Base-by-base conservation (phyloP, 805 yeast genomes). In the Priceomyces carsonii region DNA sequence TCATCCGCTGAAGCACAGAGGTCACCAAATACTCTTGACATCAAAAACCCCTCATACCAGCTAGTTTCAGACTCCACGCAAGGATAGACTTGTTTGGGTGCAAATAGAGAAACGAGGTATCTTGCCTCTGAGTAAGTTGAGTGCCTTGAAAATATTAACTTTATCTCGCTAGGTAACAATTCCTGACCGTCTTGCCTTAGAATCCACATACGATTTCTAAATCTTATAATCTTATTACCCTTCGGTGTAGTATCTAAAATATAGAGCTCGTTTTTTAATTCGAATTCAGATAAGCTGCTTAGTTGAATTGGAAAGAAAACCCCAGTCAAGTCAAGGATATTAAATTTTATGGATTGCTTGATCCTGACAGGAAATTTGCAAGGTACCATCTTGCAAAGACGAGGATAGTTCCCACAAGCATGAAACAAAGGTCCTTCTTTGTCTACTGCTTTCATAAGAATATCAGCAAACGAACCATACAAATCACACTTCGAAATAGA, bases 121-220 rank as follows among this genome's bases (percentile, higher is more conserved):
- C 52, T 39, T 10, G 61, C 51, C 42, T 74, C 79, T 6, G 57
- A 32, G 38, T 60, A 74, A 2, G 77, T 69, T 1, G 77, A 70
- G 40, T 74, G 79, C 27, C 78, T 48, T 4, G 77, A 70, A 43
- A 65, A 74, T 6, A 69, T 46, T 10, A 68, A 56, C 29, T 53
- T 53, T 2, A 73, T 38, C 8, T 59, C 63, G n/a, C 45, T 47
- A 1, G 71, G 69, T 6, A 72, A 49, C 3, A 66, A 42, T 14
- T 52, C 54, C 2, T 42, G 36, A 1, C 61, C 52, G 3, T 49
- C 52, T 6, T 38, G 28, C 0, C 65, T 60, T 3, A 56, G 39
- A 2, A 69, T 35, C 66, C 67, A 67, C 2, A 8, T 19, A 22
- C 61, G 30, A 13, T 40, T 52, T 18, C 56, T 42, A 44, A 45